phyloP scores from a whole-genome alignment of 2,329 filamentous ascomycete species.

The Hymenoscyphus fructigenus region DNA sequence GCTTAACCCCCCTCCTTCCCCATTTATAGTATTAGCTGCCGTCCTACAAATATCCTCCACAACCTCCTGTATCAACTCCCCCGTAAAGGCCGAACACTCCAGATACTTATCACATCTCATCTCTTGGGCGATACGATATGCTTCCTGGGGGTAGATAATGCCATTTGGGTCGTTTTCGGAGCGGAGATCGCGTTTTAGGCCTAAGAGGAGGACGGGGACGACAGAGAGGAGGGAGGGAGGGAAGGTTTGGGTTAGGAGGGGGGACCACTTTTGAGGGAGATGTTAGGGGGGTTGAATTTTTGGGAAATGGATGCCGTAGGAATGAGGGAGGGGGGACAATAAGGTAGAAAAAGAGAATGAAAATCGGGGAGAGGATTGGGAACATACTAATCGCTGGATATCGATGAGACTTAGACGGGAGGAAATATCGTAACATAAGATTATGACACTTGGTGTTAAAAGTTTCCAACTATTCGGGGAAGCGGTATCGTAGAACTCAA shows the following conservation, averaged over 20 bases:
- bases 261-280: constrained; percentile 6
- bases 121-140: constrained; percentile 54
- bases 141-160: constrained; percentile 61
- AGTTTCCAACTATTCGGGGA: constrained; percentile 58
- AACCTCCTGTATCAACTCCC: constrained; percentile 55
- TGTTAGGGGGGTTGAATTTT: no score
- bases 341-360: background rate
- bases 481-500: constrained; percentile 61
- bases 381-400: constrained; percentile 53
- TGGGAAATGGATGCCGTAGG: no score
- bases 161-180: constrained; percentile 59
- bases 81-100: constrained; percentile 61
- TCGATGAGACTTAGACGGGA: constrained; percentile 57
- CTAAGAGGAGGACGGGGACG: constrained; percentile 52
- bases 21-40: constrained; percentile 49
- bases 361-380: background rate
- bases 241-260: constrained; percentile 47
- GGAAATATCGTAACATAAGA: constrained; percentile 63
- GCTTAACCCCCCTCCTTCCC: constrained; percentile 47
- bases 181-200: constrained; percentile 59
- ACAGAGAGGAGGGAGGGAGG: constrained; percentile 43
- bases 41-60: constrained; percentile 62
- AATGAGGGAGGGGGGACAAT: background rate
- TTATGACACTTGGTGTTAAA: constrained; percentile 56
- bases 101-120: constrained; percentile 63